A percentile compares a stretch with the other conserved stretches of the same genome.
phyloP scores from a whole-genome alignment of 352 stramenopile species.

The Aphanomyces invadans region DNA sequence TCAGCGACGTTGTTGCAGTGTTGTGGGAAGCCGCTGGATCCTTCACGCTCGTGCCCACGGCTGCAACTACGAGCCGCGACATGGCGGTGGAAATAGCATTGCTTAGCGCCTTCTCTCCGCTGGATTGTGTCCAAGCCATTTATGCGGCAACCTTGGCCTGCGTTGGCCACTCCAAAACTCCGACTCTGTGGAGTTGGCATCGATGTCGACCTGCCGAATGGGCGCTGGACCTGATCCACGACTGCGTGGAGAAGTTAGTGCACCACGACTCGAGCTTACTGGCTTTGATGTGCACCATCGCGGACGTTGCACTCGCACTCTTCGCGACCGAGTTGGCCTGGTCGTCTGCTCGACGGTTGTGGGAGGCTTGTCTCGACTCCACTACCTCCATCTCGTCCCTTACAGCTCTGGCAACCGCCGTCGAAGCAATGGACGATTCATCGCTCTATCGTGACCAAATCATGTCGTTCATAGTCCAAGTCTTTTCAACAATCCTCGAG shows the following conservation, averaged over 20 bases:
- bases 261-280: neutral
- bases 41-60: neutral
- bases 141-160: neutral
- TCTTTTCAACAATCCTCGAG: too few relatives aligned
- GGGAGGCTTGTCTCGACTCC: too few relatives aligned
- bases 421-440: too few relatives aligned
- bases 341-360: too few relatives aligned
- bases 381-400: too few relatives aligned
- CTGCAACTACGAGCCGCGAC: neutral
- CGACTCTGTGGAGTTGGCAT: neutral
- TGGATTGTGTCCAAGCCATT: neutral
- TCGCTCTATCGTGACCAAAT: too few relatives aligned
- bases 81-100: neutral
- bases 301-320: too few relatives aligned
- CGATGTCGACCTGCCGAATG: neutral
- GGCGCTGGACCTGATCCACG: neutral
- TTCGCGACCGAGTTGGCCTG: too few relatives aligned
- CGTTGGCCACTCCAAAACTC: neutral
- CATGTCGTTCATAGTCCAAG: too few relatives aligned
- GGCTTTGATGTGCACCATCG: neutral
- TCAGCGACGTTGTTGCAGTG: neutral
- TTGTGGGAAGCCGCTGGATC: conserved; percentile 1
- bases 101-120: neutral
- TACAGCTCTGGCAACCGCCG: too few relatives aligned
- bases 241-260: neutral